Evolutionary conservation across 148 eudicot species (phyloP).

Genomic region (Dysphania ambrosioides): DNA sequence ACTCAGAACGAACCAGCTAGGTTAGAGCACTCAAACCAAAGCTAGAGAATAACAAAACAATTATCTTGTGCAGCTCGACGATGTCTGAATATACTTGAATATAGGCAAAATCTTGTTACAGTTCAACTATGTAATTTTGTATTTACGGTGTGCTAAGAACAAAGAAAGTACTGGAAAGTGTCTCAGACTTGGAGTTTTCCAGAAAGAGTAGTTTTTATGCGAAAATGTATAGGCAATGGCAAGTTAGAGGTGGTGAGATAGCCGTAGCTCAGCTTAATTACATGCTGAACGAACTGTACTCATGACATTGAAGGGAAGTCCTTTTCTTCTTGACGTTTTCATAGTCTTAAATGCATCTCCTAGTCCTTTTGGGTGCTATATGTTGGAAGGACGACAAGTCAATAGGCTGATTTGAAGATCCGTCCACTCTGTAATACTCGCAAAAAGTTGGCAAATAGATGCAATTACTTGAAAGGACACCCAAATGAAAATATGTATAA

Average conservation of each 20-base stretch:
- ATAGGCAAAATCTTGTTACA: not conserved
- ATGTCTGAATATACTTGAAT: not conserved
- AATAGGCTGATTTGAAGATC: slow-evolving; percentile 5
- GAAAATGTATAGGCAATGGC: slow-evolving; percentile 3
- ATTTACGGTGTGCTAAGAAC: not conserved
- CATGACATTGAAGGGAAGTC: slow-evolving; percentile 1
- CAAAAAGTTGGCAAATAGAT: slow-evolving; percentile 19
- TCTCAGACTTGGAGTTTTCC: not conserved
- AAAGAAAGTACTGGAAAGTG: not conserved
- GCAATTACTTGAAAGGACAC: slow-evolving; percentile 15
- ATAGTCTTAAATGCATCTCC: slow-evolving; percentile 1
- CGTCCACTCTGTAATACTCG: slow-evolving; percentile 7
- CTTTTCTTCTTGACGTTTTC: slow-evolving; percentile 10
- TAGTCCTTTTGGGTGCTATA: slow-evolving; percentile 5
- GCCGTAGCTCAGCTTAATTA: slow-evolving; percentile 7
- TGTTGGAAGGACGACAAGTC: slow-evolving; percentile 2
- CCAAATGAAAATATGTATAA: slow-evolving; percentile 18
- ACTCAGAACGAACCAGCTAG: not conserved
- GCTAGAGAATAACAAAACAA: too few relatives aligned
- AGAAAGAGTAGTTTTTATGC: not conserved
- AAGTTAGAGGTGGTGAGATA: not conserved
- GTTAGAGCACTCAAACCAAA: not conserved
- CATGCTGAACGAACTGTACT: slow-evolving; percentile 7
- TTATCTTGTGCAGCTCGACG: too few relatives aligned
- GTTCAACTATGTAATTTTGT: not conserved